Conservation (phyloP, 805 yeast species). For the Candida broadrunensis region DNA sequence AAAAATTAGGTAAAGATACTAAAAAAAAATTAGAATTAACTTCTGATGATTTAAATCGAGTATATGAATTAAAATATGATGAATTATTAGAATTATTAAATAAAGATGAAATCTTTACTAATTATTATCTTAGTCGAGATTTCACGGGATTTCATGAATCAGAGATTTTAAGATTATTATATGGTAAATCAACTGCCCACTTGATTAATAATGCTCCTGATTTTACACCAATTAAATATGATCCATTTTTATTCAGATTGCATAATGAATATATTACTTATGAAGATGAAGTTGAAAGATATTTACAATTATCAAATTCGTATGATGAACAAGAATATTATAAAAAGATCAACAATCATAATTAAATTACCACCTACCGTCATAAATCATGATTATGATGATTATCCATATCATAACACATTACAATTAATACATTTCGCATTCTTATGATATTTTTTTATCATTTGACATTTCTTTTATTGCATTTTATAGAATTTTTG, state of each 20-base stretch:
- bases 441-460: too few relatives aligned
- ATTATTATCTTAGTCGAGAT: constrained; percentile 14
- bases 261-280: constrained; percentile 17
- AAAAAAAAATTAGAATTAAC: constrained; percentile 2
- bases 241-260: constrained; percentile 22
- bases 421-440: too few relatives aligned
- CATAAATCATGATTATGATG: too few relatives aligned
- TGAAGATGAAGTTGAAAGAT: constrained; percentile 24
- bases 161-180: constrained; percentile 21
- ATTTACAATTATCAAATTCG: constrained; percentile 13
- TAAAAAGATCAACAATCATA: too few relatives aligned
- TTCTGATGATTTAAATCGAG: constrained; percentile 10
- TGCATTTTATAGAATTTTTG: too few relatives aligned
- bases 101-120: constrained; percentile 25
- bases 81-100: constrained; percentile 20
- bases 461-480: too few relatives aligned
- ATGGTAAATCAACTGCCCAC: constrained; percentile 12
- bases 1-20: constrained; percentile 5
- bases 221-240: constrained; percentile 30
- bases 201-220: constrained; percentile 16
- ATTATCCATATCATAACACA: too few relatives aligned
- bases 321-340: constrained; percentile 5
- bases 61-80: constrained; percentile 9
- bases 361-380: too few relatives aligned
- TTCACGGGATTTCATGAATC: constrained; percentile 27